Base-by-base conservation (phyloP, 495 filamentous ascomycete genomes). In the Aspergillus saccharolyticus region DNA sequence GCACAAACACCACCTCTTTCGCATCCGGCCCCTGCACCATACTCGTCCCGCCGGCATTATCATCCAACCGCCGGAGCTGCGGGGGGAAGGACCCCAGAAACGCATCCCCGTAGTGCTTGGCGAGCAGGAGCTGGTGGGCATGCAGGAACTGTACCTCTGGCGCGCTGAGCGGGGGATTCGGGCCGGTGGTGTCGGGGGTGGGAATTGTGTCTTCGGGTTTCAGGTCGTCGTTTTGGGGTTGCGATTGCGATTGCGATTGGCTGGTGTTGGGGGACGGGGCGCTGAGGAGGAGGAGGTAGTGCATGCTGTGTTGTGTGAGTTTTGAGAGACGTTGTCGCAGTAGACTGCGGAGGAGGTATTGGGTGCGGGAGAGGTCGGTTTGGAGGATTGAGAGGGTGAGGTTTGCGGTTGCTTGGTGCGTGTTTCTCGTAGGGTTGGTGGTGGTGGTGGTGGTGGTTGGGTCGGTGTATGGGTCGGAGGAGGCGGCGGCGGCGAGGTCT, bases 311-410 rank as follows among this genome's bases (percentile, higher is more conserved):
- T 57, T 69, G 70, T 45, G 76, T 71, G 55, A 80, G 66, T 69
- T 98, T 98, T 18, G 90, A 80, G 43, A 98, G 85, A 25, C 94
- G 79, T n/a, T 87, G 83, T 48, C 94, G 82, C 44, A 97, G 78
- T 58, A 90, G 86, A n/a, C 85, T 87, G 56, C 94, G 84, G 39
- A 97, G 79, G 39, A 97, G 78, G 67, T 88, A 97, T 76, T 96
- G 96, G 70, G 87, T 93, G 42, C 94, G 79, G 70, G 96, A 89
- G 50, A 97, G 84, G 77, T 98, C 94, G 22, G 95, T 97, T 77
- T 98, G 94, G 55, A 97, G 85, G 59, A 98, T 87, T 47, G 97
- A 95, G 62, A 97, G 86, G 60, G 81, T 83, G 68, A 98, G 95
- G 71, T 95, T 96, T 55, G 89, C 84, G 64, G 86, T 91, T 12